Conservation (phyloP, 2,329 filamentous ascomycete genomes). For the Alternaria triticimaculans region DNA sequence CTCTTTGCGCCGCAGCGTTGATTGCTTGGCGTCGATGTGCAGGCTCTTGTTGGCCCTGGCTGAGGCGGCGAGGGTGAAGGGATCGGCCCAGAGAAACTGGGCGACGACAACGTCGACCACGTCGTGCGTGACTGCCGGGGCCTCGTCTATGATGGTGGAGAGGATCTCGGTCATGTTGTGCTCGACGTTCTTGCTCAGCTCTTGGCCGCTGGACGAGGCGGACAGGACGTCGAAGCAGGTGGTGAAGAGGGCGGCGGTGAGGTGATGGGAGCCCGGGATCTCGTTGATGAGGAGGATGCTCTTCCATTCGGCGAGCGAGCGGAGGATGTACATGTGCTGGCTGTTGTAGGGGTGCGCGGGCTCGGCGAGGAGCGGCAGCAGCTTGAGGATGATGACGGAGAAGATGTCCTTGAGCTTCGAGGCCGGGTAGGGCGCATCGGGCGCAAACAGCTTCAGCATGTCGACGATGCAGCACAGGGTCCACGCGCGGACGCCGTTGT, state of each 20-base stretch:
- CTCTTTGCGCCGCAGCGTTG: conserved; percentile 82
- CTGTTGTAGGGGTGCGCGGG: conserved; percentile 89
- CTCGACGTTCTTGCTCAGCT: conserved; percentile 90
- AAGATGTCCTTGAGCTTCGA: conserved; percentile 97
- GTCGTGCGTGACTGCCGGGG: conserved; percentile 74
- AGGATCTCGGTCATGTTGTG: conserved; percentile 89
- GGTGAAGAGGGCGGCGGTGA: conserved; percentile 78
- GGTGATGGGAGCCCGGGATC: conserved; percentile 78
- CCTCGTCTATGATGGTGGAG: conserved; percentile 85
- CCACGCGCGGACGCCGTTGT: conserved; percentile 90
- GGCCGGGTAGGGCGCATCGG: conserved; percentile 90
- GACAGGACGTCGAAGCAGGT: conserved; percentile 92
- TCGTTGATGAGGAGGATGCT: conserved; percentile 92
- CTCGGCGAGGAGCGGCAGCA: conserved; percentile 84
- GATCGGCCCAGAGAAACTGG: conserved; percentile 89
- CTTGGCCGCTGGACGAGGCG: conserved; percentile 77
- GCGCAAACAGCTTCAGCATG: conserved; percentile 89
- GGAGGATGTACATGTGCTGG: conserved; percentile 90
- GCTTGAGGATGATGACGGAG: conserved; percentile 80
- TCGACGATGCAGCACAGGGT: conserved; percentile 90
- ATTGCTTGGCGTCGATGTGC: conserved; percentile 75
- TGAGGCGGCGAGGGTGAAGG: conserved; percentile 57
- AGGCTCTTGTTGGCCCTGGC: conserved; percentile 60
- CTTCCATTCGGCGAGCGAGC: conserved; percentile 89
- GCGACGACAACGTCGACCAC: conserved; percentile 94